These are phyloP conservation scores for Tolypocladium nubicola DNA, from an alignment of 2,329 filamentous ascomycete species.

Conservation along the genomic window DNA sequence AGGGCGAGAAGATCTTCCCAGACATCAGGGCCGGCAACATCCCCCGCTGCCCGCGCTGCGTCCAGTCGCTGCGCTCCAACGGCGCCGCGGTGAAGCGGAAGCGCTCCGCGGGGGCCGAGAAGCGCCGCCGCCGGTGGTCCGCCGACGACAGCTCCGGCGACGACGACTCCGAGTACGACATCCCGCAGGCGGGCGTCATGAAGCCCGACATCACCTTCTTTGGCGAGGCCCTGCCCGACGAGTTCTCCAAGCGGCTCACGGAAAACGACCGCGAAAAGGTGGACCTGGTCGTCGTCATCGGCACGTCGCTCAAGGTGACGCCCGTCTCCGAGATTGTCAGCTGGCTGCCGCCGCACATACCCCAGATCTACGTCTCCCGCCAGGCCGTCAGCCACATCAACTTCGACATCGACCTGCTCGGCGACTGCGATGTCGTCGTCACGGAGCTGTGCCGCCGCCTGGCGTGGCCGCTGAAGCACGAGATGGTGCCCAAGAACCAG, in stretches of 20 bases:
- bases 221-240: conserved; percentile 76
- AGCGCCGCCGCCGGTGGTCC: conserved; percentile 23
- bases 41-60: conserved; percentile 66
- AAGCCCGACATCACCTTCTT: conserved; percentile 99
- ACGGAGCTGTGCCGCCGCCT: conserved; percentile 74
- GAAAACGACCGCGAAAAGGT: conserved; percentile 68
- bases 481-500: conserved; percentile 68
- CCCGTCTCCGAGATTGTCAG: conserved; percentile 88
- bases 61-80: conserved; percentile 34
- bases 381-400: conserved; percentile 81
- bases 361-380: conserved; percentile 83
- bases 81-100: conserved; percentile 24
- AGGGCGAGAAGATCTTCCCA: conserved; percentile 67
- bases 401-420: conserved; percentile 94
- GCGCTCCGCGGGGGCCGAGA: conserved; percentile 26
- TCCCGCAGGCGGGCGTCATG: conserved; percentile 69
- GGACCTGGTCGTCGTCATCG: conserved; percentile 91
- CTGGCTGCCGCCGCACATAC: conserved; percentile 66
- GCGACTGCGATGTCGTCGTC: conserved; percentile 86
- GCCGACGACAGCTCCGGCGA: conserved; percentile 29
- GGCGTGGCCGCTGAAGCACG: conserved; percentile 70
- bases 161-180: conserved; percentile 38
- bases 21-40: conserved; percentile 69
- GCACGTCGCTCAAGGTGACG: conserved; percentile 89
- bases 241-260: conserved; percentile 73